phyloP scores from a whole-genome alignment of 495 filamentous ascomycete genomes.

The Aspergillus hancockii region DNA sequence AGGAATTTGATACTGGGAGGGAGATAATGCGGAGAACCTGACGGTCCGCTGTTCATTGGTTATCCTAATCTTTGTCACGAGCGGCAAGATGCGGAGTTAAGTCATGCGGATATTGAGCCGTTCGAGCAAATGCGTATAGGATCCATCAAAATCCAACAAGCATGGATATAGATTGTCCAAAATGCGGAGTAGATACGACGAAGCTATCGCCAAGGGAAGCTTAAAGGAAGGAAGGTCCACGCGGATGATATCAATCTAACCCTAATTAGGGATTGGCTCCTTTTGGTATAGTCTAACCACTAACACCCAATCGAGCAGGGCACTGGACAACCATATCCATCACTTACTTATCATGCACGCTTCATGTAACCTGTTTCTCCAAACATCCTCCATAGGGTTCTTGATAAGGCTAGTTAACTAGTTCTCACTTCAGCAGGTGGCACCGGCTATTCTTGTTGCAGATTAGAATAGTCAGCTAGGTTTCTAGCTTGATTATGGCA shows the following conservation, averaged over 20 bases:
- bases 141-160: background rate
- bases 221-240: slow-evolving; percentile 31
- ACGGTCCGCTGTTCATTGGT: background rate
- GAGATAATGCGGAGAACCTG: slow-evolving; percentile 1
- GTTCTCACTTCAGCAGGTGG: background rate
- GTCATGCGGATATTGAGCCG: background rate
- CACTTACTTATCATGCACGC: background rate
- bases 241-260: slow-evolving; percentile 15
- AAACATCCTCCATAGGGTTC: background rate
- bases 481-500: background rate
- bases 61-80: background rate
- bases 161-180: background rate
- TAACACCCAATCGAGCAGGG: background rate
- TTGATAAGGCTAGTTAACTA: background rate
- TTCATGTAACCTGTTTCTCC: background rate
- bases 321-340: background rate
- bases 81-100: background rate
- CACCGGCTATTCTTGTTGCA: background rate
- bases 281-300: background rate
- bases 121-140: background rate
- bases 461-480: background rate
- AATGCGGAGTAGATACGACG: slow-evolving; percentile 22
- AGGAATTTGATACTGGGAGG: background rate
- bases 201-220: background rate
- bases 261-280: background rate